Evolutionary conservation across 805 yeast species (phyloP), one percentile per base, ranked within the genome.

Genomic region (Cyberlindnera maritima): DNA sequence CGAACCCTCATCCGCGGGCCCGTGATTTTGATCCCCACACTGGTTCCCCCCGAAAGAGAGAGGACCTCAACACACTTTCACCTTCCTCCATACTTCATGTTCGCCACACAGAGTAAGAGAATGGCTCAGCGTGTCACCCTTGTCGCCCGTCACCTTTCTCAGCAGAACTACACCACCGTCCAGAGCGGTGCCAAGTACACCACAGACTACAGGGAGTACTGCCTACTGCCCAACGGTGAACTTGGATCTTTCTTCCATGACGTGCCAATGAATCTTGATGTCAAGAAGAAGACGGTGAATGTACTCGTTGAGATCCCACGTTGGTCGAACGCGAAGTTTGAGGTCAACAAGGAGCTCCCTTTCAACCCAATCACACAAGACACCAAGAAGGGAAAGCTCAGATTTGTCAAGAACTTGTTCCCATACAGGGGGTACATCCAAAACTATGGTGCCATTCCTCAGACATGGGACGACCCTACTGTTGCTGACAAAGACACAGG

Each of bases 361-460:
- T 77, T 90, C 66, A 94, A 94, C 77, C 99, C 99, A 62, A 94
- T 94, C 61, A 76, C 88, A 53, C 99, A 94, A 76, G 99, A 94
- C 72, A 88, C 95, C 65, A 94, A 94, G 78, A 92, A 94, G 79
- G 98, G 97, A 58, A 85, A 89, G 71, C 81, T 90, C 64, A 83
- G 98, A 75, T 94, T 85, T 61, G 98, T 94, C 50, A 85, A 96
- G 76, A 94, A 94, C 81, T 83, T 96, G 70, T 92, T 92, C 88
- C 99, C 99, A 44, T 96, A 88, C 77, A 96, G 94, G 69, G 99
- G 99, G 61, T 92, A 94, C 77, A 92, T 92, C 60, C 96, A 90
- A 76, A 94, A 94, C 77, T 92, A 92, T 69, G 99, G 98, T 69
- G 97, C 97, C 41, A 86, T 92, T 80, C 98, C 98, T 57, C 97